phyloP scores from a whole-genome alignment of 495 filamentous ascomycete species.

The Penicillium soppii region DNA sequence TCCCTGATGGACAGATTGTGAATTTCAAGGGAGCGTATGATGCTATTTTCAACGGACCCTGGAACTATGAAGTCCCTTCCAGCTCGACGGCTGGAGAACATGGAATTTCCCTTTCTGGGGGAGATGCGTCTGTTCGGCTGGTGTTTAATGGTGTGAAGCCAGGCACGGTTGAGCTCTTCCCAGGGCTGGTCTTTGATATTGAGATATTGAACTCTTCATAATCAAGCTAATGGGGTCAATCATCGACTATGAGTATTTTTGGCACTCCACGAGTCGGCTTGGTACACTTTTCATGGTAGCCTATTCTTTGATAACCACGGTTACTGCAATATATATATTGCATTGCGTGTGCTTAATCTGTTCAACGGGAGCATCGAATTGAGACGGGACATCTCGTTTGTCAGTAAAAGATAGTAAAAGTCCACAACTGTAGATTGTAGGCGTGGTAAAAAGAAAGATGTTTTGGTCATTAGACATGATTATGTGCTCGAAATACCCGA shows the following conservation, averaged over 20 bases:
- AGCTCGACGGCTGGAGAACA: background rate
- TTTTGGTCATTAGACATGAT: background rate
- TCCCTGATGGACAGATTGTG: background rate
- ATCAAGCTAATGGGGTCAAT: no score
- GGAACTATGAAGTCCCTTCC: conserved; percentile 18
- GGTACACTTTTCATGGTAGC: no score
- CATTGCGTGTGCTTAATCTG: no score
- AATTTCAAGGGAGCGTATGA: conserved; percentile 10
- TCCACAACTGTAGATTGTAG: no score
- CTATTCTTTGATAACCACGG: no score
- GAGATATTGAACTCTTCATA: background rate
- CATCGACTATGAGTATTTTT: no score
- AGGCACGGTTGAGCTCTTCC: conserved; percentile 14
- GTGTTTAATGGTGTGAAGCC: conserved; percentile 10
- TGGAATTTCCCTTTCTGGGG: conserved; percentile 6
- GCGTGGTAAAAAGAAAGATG: background rate
- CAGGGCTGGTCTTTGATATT: conserved; percentile 14
- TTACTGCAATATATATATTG: no score
- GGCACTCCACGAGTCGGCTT: no score
- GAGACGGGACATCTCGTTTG: no score
- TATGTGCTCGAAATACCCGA: background rate
- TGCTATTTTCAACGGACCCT: conserved; percentile 8
- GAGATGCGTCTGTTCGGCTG: conserved; percentile 4
- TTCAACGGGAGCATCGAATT: no score
- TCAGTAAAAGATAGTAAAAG: no score